Evolutionary conservation across 2,329 filamentous ascomycete species (phyloP).

Genomic region (Colletotrichum godetiae): DNA sequence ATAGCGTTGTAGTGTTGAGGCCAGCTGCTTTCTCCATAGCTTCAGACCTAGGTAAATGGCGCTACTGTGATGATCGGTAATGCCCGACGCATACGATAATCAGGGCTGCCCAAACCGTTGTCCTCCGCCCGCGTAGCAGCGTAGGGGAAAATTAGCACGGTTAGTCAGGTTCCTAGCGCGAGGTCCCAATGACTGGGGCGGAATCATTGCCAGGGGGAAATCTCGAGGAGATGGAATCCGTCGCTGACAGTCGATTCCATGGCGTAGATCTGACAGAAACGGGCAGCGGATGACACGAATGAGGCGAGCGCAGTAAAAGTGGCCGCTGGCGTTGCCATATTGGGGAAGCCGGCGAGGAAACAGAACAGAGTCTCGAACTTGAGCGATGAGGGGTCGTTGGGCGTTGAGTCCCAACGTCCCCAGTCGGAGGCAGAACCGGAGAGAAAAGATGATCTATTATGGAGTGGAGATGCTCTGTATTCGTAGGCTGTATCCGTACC

Average conservation of each 20-base stretch:
- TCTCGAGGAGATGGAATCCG: background rate
- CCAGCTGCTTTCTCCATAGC: background rate
- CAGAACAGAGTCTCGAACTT: background rate
- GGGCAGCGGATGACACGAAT: conserved; percentile 5
- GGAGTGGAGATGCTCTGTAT: background rate
- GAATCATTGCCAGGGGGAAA: background rate
- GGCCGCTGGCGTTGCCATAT: background rate
- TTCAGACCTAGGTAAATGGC: background rate
- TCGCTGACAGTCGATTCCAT: conserved; percentile 23
- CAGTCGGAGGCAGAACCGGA: background rate
- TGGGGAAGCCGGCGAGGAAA: background rate
- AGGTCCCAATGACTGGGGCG: conserved; percentile 2
- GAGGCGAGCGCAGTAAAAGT: conserved; percentile 10
- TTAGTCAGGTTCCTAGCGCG: conserved; percentile 24
- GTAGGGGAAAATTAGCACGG: background rate
- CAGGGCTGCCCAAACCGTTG: conserved; percentile 1
- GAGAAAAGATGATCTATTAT: background rate
- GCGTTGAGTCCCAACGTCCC: conserved; percentile 1
- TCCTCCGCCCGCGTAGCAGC: background rate
- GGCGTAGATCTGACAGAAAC: conserved; percentile 12
- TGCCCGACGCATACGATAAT: conserved; percentile 5
- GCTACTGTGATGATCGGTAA: background rate
- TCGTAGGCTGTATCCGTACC: background rate
- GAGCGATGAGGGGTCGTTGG: background rate
- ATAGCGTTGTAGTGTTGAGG: background rate